Evolutionary conservation across 2,329 filamentous ascomycete genomes (phyloP).

Genomic region (Rhynchosporium graminicola): DNA sequence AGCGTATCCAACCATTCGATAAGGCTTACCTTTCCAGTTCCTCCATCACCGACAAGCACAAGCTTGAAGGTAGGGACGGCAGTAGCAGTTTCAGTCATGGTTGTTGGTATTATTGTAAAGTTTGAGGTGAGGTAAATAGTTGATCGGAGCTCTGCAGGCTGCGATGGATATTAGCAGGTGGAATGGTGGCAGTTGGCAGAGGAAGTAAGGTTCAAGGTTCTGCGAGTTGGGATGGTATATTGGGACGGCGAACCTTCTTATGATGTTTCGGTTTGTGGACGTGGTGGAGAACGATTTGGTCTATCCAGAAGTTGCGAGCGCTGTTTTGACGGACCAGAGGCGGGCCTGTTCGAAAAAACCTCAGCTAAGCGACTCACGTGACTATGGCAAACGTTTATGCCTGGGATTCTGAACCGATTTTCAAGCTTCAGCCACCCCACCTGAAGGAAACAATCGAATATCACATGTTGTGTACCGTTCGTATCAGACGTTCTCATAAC

Average conservation of each 20-base stretch:
- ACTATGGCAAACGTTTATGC: not conserved
- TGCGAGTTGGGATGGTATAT: constrained; percentile 2
- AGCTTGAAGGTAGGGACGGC: constrained; percentile 92
- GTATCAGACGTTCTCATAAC: too few relatives aligned
- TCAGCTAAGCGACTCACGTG: constrained; percentile 29
- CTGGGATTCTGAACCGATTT: not conserved
- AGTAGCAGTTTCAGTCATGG: constrained; percentile 63
- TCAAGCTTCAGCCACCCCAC: not conserved
- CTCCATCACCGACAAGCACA: constrained; percentile 98
- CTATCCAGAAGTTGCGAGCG: constrained; percentile 31
- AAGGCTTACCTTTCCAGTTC: constrained; percentile 90
- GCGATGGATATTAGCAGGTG: constrained; percentile 35
- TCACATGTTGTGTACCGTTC: too few relatives aligned
- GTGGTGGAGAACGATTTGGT: constrained; percentile 40
- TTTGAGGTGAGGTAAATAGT: constrained; percentile 28
- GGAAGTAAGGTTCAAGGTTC: not conserved
- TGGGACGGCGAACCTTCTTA: constrained; percentile 33
- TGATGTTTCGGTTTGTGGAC: constrained; percentile 35
- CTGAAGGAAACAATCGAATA: too few relatives aligned
- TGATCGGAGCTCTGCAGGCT: constrained; percentile 25
- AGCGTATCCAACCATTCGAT: constrained; percentile 14
- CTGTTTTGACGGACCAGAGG: constrained; percentile 38
- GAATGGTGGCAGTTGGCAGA: constrained; percentile 1
- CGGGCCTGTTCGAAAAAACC: constrained; percentile 21
- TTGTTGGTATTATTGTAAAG: constrained; percentile 36